Percentiles rank a stretch among this genome's conserved stretches.
phyloP scores from a whole-genome alignment of 257 asterid species.

The Nicotiana otophora region DNA sequence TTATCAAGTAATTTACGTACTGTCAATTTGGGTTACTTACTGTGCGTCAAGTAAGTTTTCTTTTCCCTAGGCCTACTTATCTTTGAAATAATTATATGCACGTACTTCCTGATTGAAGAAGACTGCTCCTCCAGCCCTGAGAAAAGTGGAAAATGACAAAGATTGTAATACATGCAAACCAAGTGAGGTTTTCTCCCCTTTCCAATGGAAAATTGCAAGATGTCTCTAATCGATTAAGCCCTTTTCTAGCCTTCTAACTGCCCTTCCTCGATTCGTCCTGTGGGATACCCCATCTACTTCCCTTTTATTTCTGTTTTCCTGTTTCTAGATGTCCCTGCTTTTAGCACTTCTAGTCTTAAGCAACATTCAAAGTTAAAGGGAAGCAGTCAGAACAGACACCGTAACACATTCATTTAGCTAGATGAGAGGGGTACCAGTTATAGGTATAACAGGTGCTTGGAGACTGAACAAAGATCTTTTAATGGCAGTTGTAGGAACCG shows the following conservation, averaged over 20 bases:
- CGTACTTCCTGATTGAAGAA: neutral
- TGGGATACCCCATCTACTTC: neutral
- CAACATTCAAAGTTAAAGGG: neutral
- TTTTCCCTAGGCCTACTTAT: neutral
- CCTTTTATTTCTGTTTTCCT: neutral
- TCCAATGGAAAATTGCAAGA: neutral
- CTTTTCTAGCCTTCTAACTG: neutral
- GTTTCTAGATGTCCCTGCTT: neutral
- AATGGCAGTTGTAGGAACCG: neutral
- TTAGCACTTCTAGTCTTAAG: neutral
- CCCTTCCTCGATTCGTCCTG: neutral
- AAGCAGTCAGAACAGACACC: neutral
- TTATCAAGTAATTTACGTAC: neutral
- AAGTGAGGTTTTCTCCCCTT: neutral
- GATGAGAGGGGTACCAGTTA: neutral
- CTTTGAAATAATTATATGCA: neutral
- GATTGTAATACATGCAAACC: neutral
- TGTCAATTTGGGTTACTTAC: neutral
- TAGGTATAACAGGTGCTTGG: neutral
- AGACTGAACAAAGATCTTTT: neutral
- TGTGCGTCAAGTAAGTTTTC: neutral
- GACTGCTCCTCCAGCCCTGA: neutral
- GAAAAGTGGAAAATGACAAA: neutral
- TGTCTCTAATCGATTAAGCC: too few species aligned
- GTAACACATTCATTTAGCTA: neutral